phyloP scores from a whole-genome alignment of 1,284 basidiomycete genomes.

The Afroboletus lepidellus region DNA sequence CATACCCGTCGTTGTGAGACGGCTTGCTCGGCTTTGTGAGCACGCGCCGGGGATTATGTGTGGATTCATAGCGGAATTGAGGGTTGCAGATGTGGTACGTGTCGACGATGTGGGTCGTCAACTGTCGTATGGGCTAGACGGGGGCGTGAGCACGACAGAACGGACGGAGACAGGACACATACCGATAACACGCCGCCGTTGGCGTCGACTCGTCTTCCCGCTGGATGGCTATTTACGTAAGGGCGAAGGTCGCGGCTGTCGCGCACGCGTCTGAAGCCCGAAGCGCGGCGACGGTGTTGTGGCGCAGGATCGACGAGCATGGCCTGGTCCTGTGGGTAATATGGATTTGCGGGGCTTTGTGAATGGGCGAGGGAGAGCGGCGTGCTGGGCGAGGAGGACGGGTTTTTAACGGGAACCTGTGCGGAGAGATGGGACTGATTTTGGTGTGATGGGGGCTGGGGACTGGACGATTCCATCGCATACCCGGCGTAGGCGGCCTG shows the following conservation, averaged over 20 bases:
- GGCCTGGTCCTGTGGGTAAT: conserved; percentile 59
- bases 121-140: conserved; percentile 76
- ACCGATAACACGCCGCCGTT: conserved; percentile 68
- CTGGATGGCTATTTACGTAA: conserved; percentile 55
- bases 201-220: conserved; percentile 64
- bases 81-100: conserved; percentile 94
- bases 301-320: conserved; percentile 66
- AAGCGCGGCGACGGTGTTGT: conserved; percentile 64
- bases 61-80: conserved; percentile 87
- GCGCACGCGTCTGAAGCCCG: conserved; percentile 70
- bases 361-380: conserved; percentile 64
- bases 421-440: conserved; percentile 36
- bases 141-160: conserved; percentile 15
- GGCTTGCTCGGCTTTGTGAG: conserved; percentile 96
- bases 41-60: conserved; percentile 90
- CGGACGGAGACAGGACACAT: conserved; percentile 24
- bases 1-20: conserved; percentile 89
- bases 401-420: conserved; percentile 31
- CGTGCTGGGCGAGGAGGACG: conserved; percentile 55
- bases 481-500: conserved; percentile 39
- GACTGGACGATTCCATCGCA: conserved; percentile 60
- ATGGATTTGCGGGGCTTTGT: conserved; percentile 48
- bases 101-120: conserved; percentile 83
- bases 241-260: conserved; percentile 71
- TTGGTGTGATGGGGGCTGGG: conserved; percentile 50